Evolutionary conservation across 2,329 filamentous ascomycete species (phyloP).

Genomic region (Aspergillus ochraceus): DNA sequence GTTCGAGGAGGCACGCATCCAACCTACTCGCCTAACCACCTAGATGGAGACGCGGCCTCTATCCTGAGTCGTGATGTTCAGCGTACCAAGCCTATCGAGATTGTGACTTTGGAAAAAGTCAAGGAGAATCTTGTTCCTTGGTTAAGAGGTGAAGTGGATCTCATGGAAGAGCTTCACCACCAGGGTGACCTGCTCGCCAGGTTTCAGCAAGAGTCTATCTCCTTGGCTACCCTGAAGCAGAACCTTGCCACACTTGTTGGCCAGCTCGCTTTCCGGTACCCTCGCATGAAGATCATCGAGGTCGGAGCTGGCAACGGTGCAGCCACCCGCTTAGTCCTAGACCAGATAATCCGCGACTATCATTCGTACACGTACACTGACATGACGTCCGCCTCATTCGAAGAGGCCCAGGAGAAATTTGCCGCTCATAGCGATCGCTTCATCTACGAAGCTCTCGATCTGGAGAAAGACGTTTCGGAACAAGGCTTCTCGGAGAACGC

Average conservation of each 20-base stretch:
- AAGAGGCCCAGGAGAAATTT: slow-evolving; percentile 27
- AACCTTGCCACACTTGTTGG: not conserved
- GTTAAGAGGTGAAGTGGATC: not conserved
- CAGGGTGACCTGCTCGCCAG: not conserved
- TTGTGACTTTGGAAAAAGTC: not conserved
- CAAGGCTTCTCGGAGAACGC: slow-evolving; percentile 35
- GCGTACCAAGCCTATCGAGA: not conserved
- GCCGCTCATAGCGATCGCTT: slow-evolving; percentile 14
- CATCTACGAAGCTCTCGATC: slow-evolving; percentile 30
- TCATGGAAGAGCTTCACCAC: slow-evolving; percentile 1
- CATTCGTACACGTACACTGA: slow-evolving; percentile 48
- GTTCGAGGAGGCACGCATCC: not conserved
- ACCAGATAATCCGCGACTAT: slow-evolving; percentile 25
- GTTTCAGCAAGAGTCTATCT: not conserved
- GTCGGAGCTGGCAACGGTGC: slow-evolving; percentile 41
- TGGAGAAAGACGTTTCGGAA: slow-evolving; percentile 26
- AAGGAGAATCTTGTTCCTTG: not conserved
- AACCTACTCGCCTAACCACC: not conserved
- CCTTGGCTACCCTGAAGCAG: not conserved
- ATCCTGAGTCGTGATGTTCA: not conserved
- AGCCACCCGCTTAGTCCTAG: slow-evolving; percentile 34
- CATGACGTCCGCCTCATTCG: slow-evolving; percentile 44
- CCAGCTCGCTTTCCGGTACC: slow-evolving; percentile 28
- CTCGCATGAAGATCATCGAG: slow-evolving; percentile 38
- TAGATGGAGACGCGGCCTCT: not conserved